Evolutionary conservation across 129 eudicot genomes (phyloP).

Genomic region (Deinandra increscens): DNA sequence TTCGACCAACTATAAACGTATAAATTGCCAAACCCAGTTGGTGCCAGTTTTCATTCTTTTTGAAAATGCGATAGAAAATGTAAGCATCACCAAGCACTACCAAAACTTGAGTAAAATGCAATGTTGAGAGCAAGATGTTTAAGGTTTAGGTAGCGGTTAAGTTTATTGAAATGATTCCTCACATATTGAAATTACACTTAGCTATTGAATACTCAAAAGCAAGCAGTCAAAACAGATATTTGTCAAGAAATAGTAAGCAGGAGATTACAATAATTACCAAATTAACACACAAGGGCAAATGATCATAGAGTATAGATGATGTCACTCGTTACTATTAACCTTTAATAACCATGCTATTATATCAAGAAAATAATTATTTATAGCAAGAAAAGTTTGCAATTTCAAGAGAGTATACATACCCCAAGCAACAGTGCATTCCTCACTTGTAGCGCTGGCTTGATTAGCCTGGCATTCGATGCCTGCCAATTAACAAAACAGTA

Average conservation of each 20-base stretch:
- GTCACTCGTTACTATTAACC: background rate
- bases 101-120: background rate
- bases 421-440: constrained; percentile 93
- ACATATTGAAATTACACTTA: too few relatives aligned
- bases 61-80: background rate
- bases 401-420: constrained; percentile 42
- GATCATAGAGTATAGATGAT: background rate
- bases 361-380: background rate
- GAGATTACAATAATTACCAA: too few relatives aligned
- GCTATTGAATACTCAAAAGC: too few relatives aligned
- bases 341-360: background rate
- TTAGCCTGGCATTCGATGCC: constrained; percentile 94
- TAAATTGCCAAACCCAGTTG: background rate
- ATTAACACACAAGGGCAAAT: too few relatives aligned
- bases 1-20: too few relatives aligned
- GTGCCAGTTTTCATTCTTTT: background rate
- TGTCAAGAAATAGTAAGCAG: too few relatives aligned
- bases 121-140: background rate
- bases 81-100: background rate
- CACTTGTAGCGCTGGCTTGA: constrained; percentile 90
- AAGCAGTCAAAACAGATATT: too few relatives aligned
- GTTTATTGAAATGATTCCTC: too few relatives aligned
- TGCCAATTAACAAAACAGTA: constrained; percentile 13
- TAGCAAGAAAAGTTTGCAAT: background rate
- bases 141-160: background rate